phyloP scores from a whole-genome alignment of 306 rosid species.

The Lathyrus tuberosus region DNA sequence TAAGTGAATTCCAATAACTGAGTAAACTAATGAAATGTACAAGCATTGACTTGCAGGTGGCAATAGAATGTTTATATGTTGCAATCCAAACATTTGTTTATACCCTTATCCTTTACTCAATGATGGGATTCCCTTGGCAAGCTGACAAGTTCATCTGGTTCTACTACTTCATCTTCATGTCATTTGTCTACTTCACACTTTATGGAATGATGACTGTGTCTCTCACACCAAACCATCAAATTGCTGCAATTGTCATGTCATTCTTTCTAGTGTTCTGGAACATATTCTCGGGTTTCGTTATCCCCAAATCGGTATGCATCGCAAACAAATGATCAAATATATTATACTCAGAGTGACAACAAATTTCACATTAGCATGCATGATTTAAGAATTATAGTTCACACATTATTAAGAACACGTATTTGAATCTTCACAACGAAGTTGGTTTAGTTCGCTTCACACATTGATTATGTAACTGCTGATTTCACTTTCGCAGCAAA shows the following conservation, averaged over 20 bases:
- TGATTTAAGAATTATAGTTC: slow-evolving; percentile 23
- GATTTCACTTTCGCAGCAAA: slow-evolving; percentile 46
- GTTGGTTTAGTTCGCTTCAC: too few relatives aligned
- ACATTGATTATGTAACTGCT: slow-evolving; percentile 13
- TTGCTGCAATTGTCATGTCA: slow-evolving; percentile 59
- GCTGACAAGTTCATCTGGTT: slow-evolving; percentile 60
- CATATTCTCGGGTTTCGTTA: slow-evolving; percentile 60
- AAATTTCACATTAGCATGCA: slow-evolving; percentile 5
- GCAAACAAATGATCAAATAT: slow-evolving; percentile 15
- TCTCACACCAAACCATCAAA: slow-evolving; percentile 60
- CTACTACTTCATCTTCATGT: slow-evolving; percentile 58
- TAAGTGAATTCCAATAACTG: slow-evolving; percentile 22
- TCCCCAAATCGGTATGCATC: slow-evolving; percentile 51
- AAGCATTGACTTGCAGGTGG: slow-evolving; percentile 50
- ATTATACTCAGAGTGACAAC: slow-evolving; percentile 1
- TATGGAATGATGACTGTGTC: slow-evolving; percentile 70
- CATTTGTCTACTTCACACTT: slow-evolving; percentile 60
- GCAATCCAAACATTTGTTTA: slow-evolving; percentile 52
- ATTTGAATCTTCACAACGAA: slow-evolving; percentile 6
- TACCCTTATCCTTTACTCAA: slow-evolving; percentile 55
- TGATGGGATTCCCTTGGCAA: slow-evolving; percentile 61
- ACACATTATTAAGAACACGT: slow-evolving; percentile 10
- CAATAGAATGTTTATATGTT: slow-evolving; percentile 55
- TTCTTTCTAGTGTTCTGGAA: slow-evolving; percentile 64
- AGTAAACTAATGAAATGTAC: slow-evolving; percentile 9